A percentile compares a stretch with the other conserved stretches of the same genome.
Conservation (phyloP, 352 stramenopile species). For the Elongisporangium prolatum region DNA sequence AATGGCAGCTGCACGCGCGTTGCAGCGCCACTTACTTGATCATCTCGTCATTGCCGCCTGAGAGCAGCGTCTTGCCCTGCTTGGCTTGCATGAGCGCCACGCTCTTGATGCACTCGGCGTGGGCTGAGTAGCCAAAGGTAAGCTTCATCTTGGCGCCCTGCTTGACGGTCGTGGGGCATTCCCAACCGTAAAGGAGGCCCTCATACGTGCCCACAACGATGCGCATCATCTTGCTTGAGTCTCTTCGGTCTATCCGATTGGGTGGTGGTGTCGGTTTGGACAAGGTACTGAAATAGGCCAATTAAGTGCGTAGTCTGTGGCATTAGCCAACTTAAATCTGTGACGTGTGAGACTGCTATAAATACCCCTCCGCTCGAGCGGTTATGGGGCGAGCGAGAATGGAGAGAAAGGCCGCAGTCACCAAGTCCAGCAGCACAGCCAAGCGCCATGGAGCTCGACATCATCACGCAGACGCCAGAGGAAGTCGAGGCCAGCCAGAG, state of each 20-base stretch:
- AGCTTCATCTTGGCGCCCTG: conserved; percentile 68
- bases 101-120: conserved; percentile 85
- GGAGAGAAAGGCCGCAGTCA: background rate
- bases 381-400: background rate
- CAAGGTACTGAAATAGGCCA: background rate
- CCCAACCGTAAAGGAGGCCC: conserved; percentile 83
- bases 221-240: conserved; percentile 50
- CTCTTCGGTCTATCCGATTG: conserved; percentile 17
- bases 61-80: conserved; percentile 79
- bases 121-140: conserved; percentile 78
- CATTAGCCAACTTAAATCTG: conserved; percentile 20
- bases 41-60: conserved; percentile 79
- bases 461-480: conserved; percentile 28
- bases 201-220: conserved; percentile 85
- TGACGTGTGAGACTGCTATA: conserved; percentile 27
- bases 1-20: background rate
- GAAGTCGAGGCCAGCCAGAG: conserved; percentile 10
- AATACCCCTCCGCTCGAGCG: background rate
- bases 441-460: conserved; percentile 34
- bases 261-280: conserved; percentile 3
- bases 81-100: conserved; percentile 76
- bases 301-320: conserved; percentile 15
- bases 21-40: conserved; percentile 56
- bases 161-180: conserved; percentile 32
- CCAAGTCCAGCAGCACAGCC: background rate